Evolutionary conservation across 1,139 yeast genomes (phyloP).

Genomic region (Yamadazyma diospyri): DNA sequence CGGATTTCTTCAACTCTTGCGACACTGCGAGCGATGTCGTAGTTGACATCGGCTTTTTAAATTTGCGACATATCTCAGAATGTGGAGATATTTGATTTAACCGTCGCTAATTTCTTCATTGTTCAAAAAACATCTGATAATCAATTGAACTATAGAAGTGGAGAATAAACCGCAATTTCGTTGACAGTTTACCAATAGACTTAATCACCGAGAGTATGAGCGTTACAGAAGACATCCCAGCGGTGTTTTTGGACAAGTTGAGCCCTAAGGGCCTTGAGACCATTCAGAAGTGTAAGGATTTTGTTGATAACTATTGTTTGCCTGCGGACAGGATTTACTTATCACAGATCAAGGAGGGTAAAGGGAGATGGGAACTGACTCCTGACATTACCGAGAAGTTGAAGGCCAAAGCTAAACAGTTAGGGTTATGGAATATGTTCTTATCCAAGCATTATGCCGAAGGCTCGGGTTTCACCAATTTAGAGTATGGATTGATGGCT

Average conservation of each 20-base stretch:
- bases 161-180: too few species aligned
- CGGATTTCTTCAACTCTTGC: background rate
- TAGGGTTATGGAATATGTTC: constrained; percentile 67
- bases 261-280: constrained; percentile 51
- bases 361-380: constrained; percentile 46
- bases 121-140: too few species aligned
- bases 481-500: constrained; percentile 72
- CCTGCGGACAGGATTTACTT: constrained; percentile 54
- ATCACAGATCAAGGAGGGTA: constrained; percentile 31
- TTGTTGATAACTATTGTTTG: constrained; percentile 56
- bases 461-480: constrained; percentile 62
- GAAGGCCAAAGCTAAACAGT: constrained; percentile 51
- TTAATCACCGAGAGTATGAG: constrained; percentile 8
- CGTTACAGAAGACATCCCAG: constrained; percentile 39
- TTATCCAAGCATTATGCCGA: constrained; percentile 54
- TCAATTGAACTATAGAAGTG: too few species aligned
- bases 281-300: constrained; percentile 46
- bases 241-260: constrained; percentile 39
- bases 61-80: too few species aligned
- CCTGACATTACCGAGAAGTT: constrained; percentile 54
- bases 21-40: background rate
- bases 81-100: too few species aligned
- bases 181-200: background rate
- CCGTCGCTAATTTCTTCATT: too few species aligned
- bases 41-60: too few species aligned